Conservation (phyloP, 2,329 filamentous ascomycete genomes). For the Tolypocladium ophioglossoides region DNA sequence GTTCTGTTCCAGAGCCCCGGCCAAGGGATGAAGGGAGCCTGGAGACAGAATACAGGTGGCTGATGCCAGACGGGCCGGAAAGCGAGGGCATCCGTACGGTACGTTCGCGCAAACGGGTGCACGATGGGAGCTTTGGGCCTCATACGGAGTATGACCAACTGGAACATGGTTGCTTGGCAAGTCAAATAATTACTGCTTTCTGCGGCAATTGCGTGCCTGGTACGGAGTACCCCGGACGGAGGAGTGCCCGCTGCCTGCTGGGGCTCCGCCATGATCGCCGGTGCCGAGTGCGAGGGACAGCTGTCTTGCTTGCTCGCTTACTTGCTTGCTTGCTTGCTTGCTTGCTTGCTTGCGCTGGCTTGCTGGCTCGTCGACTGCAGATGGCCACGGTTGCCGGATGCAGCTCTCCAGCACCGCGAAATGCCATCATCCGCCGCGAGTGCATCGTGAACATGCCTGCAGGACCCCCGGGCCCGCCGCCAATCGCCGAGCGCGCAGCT, state of each 20-base stretch:
- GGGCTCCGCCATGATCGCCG: not conserved
- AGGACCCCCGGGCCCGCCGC: not conserved
- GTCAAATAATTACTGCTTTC: not conserved
- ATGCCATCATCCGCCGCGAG: not conserved
- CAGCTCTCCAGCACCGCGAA: not conserved
- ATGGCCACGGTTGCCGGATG: not conserved
- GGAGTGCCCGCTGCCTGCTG: not conserved
- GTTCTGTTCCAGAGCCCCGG: constrained; percentile 6
- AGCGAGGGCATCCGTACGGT: not conserved
- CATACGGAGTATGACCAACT: not conserved
- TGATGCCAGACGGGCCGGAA: not conserved
- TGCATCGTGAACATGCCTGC: not conserved
- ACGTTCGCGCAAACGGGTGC: not conserved
- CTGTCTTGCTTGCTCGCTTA: too few species aligned
- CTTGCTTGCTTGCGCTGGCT: too few species aligned
- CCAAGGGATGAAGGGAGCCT: not conserved
- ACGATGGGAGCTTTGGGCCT: not conserved
- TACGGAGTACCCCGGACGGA: too few species aligned
- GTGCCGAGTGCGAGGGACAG: not conserved
- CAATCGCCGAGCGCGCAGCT: not conserved
- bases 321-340: too few species aligned
- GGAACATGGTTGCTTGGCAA: not conserved
- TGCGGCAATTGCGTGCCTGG: not conserved
- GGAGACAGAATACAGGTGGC: not conserved
- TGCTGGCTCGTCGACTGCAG: not conserved